Percentiles rank a stretch among this genome's conserved stretches.
These are phyloP conservation scores for Aspergillus panamensis DNA, from an alignment of 495 filamentous ascomycete genomes.

Conservation along the genomic window DNA sequence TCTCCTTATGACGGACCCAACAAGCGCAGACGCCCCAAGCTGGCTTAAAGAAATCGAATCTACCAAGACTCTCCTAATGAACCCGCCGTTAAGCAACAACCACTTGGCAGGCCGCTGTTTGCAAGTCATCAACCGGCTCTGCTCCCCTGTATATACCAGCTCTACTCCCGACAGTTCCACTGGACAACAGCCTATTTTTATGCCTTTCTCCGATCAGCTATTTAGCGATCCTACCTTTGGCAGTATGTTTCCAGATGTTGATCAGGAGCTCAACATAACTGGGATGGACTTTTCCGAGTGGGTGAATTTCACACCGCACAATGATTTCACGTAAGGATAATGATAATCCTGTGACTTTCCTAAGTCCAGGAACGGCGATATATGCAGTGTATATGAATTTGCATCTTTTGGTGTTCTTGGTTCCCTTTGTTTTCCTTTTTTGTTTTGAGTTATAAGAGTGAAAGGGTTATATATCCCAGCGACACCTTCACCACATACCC, in stretches of 20 bases:
- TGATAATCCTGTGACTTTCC: not conserved
- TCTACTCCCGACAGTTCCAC: conserved; percentile 8
- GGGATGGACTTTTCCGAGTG: conserved; percentile 48
- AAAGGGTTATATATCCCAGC: no score
- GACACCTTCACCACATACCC: no score
- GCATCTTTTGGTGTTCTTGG: not conserved
- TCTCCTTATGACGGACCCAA: conserved; percentile 47
- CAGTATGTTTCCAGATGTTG: conserved; percentile 38
- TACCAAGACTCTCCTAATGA: conserved; percentile 43
- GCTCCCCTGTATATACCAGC: conserved; percentile 29
- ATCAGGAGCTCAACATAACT: conserved; percentile 34
- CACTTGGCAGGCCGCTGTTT: conserved; percentile 43
- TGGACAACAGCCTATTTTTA: conserved; percentile 27
- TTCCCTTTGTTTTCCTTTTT: not conserved
- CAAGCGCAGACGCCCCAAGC: conserved; percentile 37
- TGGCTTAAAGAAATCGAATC: conserved; percentile 49
- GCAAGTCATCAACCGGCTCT: conserved; percentile 44
- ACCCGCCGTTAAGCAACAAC: conserved; percentile 43
- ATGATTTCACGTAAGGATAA: conserved; percentile 21
- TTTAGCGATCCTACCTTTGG: conserved; percentile 38
- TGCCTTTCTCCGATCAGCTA: conserved; percentile 43
- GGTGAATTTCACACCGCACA: conserved; percentile 39
- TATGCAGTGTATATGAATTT: not conserved
- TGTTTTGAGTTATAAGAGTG: no score
- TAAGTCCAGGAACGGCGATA: not conserved